Percentiles rank a stretch among this genome's conserved stretches.
Evolutionary conservation across 2,329 filamentous ascomycete genomes (phyloP).

Genomic region (Zymoseptoria passerinii): DNA sequence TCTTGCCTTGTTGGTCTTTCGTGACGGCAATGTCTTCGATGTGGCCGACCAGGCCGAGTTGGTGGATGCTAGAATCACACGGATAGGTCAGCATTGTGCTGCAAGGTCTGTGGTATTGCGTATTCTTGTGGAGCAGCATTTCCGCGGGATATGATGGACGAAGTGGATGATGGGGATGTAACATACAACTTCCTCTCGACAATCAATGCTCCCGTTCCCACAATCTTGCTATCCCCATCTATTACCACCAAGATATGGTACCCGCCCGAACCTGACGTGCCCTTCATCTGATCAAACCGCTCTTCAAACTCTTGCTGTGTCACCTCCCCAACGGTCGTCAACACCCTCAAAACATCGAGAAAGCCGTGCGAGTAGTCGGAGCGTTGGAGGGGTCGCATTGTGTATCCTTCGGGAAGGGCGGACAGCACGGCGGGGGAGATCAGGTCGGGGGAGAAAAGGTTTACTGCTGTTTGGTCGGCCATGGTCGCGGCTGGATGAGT

Average conservation of each 20-base stretch:
- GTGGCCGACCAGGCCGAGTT: slow-evolving; percentile 76
- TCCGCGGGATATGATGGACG: not conserved
- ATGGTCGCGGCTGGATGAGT: not conserved
- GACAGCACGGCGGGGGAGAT: slow-evolving; percentile 67
- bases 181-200: slow-evolving; percentile 89
- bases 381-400: slow-evolving; percentile 67
- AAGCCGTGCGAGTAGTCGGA: slow-evolving; percentile 75
- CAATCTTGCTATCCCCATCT: slow-evolving; percentile 61
- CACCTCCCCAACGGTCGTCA: slow-evolving; percentile 90
- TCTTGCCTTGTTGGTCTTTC: slow-evolving; percentile 95
- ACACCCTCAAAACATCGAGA: slow-evolving; percentile 79
- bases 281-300: slow-evolving; percentile 72
- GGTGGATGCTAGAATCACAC: slow-evolving; percentile 51
- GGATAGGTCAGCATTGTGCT: not conserved
- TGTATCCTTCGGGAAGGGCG: slow-evolving; percentile 71
- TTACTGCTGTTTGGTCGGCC: not conserved
- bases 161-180: not conserved
- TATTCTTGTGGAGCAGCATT: not conserved
- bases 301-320: slow-evolving; percentile 63
- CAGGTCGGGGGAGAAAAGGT: slow-evolving; percentile 69
- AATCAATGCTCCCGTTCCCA: slow-evolving; percentile 84
- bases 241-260: slow-evolving; percentile 86
- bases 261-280: slow-evolving; percentile 46
- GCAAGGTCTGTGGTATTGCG: not conserved
- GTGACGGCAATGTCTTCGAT: slow-evolving; percentile 97